Base-by-base conservation (phyloP, 2,329 filamentous ascomycete species). In the Corynespora cassiicola region DNA sequence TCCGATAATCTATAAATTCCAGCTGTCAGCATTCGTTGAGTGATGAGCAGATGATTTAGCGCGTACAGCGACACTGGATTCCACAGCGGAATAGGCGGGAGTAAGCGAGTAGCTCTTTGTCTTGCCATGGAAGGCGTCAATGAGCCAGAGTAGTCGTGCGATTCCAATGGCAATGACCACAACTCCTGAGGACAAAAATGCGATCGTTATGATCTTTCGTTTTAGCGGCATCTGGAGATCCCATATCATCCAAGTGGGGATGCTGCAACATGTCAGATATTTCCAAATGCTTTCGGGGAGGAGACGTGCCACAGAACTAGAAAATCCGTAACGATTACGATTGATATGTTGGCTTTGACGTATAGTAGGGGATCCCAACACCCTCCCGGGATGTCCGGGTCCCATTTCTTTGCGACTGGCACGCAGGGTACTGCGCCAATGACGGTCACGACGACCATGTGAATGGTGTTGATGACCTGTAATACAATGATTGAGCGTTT, bases 171-270 rank as follows among this genome's bases (percentile, higher is more conserved):
- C 41, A 22, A 52, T 49, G 22, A 54, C 41, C 14, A 47, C 29
- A 17, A 34, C n/a, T 5, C 37, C 37, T 9, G 21, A 22, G 20
- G 21, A 28, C 21, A 58, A 34, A 39, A 58, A 58, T 6, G 42
- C 40, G 11, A 49, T 50, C 8, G 42, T 49, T 12, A 54, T 30
- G 16, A 55, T 11, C 24, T 52, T 55, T 7, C 36, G 37, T 14
- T 37, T 40, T 2, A 52, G 24, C 5, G 50, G 28, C 52, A 58
- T 57, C 24, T 53, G 47, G 7, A 58, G 27, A 17, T 52, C 54
- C 43, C 46, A 56, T 10, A 58, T 51, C 3, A 58, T 58, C 54
- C 52, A 56, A 1, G 54, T 52, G 6, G 54, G 54, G 36, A 58
- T 58, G n/a, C n/a, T 23, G 9, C 3, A 22, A 14, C 9, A 15